Evolutionary conservation across 2,329 filamentous ascomycete species (phyloP).

Genomic region (Paramyrothecium sp.): DNA sequence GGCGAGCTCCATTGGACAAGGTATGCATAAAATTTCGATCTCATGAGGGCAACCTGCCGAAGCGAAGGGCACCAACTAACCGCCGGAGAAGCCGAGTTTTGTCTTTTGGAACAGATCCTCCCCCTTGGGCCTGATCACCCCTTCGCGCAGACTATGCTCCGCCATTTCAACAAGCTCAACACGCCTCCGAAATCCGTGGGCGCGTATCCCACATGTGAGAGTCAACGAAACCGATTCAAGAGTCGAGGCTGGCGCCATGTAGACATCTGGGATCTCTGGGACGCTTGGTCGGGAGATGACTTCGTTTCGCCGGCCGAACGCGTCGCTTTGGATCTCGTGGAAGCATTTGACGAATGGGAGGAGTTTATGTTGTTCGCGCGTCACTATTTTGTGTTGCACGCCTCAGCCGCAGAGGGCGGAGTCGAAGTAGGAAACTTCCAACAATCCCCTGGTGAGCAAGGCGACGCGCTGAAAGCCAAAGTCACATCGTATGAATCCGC

Average conservation of each 20-base stretch:
- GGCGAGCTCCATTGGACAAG: constrained; percentile 68
- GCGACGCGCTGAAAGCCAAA: constrained; percentile 3
- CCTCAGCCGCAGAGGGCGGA: constrained; percentile 28
- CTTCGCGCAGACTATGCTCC: constrained; percentile 83
- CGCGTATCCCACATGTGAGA: constrained; percentile 63
- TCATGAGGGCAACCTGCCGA: neutral
- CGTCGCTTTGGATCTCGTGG: constrained; percentile 62
- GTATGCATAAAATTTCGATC: constrained; percentile 40
- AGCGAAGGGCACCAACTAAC: neutral
- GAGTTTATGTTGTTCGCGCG: constrained; percentile 83
- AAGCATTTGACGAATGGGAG: constrained; percentile 95
- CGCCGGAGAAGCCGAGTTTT: constrained; percentile 60
- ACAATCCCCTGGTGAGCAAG: neutral
- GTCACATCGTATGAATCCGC: constrained; percentile 8
- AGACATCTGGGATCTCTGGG: constrained; percentile 71
- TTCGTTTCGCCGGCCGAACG: constrained; percentile 65
- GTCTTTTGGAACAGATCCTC: constrained; percentile 81
- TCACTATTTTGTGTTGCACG: constrained; percentile 80
- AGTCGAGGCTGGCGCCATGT: constrained; percentile 66
- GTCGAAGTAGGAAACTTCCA: neutral
- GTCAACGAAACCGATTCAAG: constrained; percentile 68
- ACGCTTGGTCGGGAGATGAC: constrained; percentile 70
- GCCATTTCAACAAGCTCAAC: constrained; percentile 77
- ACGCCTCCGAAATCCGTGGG: constrained; percentile 75
- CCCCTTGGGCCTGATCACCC: constrained; percentile 77